Evolutionary conservation across 768 basidiomycete species (phyloP).

Genomic region (Fomitopsis serialis): DNA sequence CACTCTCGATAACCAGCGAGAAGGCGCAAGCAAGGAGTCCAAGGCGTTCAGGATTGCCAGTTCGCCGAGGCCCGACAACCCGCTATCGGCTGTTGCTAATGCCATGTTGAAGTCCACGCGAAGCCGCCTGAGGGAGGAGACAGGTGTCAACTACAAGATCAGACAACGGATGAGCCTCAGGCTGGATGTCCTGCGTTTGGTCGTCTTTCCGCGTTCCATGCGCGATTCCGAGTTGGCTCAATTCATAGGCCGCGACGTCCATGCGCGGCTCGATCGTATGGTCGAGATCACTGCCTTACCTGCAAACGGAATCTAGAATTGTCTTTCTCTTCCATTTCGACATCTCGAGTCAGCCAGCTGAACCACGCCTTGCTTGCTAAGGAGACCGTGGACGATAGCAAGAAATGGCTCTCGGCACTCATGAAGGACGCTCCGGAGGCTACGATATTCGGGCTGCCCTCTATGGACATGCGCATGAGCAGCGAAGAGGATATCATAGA

Average conservation of each 20-base stretch:
- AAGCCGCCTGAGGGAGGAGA: conserved; percentile 65
- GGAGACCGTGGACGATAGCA: conserved; percentile 35
- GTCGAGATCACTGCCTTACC: conserved; percentile 45
- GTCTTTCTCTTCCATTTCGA: conserved; percentile 70
- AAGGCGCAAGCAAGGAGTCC: conserved; percentile 76
- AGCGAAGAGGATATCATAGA: conserved; percentile 51
- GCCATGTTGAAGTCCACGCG: conserved; percentile 77
- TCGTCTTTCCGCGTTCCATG: conserved; percentile 78
- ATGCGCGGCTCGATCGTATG: conserved; percentile 64
- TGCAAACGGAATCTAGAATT: conserved; percentile 62
- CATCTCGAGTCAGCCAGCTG: conserved; percentile 66
- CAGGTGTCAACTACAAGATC: conserved; percentile 53
- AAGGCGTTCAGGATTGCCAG: conserved; percentile 68
- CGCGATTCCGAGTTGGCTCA: conserved; percentile 73
- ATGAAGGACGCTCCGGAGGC: conserved; percentile 61
- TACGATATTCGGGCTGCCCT: conserved; percentile 74
- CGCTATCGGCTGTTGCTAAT: conserved; percentile 80
- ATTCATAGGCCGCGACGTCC: conserved; percentile 62
- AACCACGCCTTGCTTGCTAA: conserved; percentile 41
- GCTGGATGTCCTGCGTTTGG: conserved; percentile 57
- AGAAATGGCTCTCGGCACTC: conserved; percentile 55
- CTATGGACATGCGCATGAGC: conserved; percentile 78
- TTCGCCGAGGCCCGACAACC: conserved; percentile 71
- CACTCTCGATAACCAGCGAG: conserved; percentile 66
- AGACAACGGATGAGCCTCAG: conserved; percentile 71